A percentile compares a stretch with the other conserved stretches of the same genome.
phyloP scores from a whole-genome alignment of 306 rosid species.

The Sindora glabra region DNA sequence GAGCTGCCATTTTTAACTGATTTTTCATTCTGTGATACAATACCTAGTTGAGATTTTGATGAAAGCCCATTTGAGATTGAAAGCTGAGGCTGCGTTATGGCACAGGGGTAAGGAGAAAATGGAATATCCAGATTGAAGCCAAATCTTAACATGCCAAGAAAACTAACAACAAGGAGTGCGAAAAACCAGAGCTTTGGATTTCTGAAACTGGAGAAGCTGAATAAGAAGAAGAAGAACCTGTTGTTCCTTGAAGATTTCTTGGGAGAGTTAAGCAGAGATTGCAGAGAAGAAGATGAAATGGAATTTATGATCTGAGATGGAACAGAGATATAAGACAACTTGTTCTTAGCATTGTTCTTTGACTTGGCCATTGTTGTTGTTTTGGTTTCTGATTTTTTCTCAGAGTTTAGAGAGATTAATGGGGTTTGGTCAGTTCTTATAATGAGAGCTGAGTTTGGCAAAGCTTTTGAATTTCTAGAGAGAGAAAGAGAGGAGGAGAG shows the following conservation, averaged over 20 bases:
- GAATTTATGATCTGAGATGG: slow-evolving; percentile 93
- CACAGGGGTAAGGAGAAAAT: slow-evolving; percentile 47
- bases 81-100: slow-evolving; percentile 19
- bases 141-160: slow-evolving; percentile 59
- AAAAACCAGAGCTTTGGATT: slow-evolving; percentile 44
- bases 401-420: not conserved
- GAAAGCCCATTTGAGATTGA: slow-evolving; percentile 21
- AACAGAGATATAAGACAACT: slow-evolving; percentile 73
- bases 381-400: not conserved
- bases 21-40: not conserved
- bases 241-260: slow-evolving; percentile 55
- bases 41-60: slow-evolving; percentile 19
- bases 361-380: slow-evolving; percentile 54
- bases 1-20: slow-evolving; percentile 7
- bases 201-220: slow-evolving; percentile 18
- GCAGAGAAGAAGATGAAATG: slow-evolving; percentile 72
- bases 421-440: not conserved
- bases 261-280: slow-evolving; percentile 73
- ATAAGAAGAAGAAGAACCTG: slow-evolving; percentile 15
- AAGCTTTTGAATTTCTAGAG: not conserved
- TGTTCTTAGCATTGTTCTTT: slow-evolving; percentile 53
- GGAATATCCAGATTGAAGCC: slow-evolving; percentile 36
- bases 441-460: not conserved
- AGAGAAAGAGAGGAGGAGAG: not conserved
- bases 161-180: slow-evolving; percentile 47